phyloP scores from a whole-genome alignment of 2,329 filamentous ascomycete genomes.

The Fusarium falciforme region DNA sequence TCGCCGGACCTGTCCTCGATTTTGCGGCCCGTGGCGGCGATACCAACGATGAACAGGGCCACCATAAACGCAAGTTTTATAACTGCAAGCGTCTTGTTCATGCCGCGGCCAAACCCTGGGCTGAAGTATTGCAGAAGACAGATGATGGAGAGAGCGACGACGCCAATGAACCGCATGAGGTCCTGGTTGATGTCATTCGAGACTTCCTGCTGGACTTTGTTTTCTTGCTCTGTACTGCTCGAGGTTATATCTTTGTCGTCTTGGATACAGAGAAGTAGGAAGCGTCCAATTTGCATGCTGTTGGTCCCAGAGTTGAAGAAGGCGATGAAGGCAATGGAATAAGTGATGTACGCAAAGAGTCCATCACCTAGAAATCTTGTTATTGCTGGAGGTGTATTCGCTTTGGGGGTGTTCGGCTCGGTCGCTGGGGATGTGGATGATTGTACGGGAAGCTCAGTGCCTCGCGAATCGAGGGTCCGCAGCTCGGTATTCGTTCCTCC shows the following conservation, averaged over 20 bases:
- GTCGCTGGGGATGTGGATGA: background rate
- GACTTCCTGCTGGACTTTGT: no score
- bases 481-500: background rate
- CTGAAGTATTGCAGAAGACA: constrained; percentile 10
- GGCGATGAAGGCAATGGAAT: background rate
- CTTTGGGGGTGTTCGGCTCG: background rate
- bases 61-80: background rate
- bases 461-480: background rate
- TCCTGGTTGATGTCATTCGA: background rate
- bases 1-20: background rate
- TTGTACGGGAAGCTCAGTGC: no score
- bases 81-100: constrained; percentile 1
- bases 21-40: background rate
- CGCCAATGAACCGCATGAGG: background rate
- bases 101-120: background rate
- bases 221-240: background rate
- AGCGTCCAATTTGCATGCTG: constrained; percentile 3
- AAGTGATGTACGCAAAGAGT: background rate
- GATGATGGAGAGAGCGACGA: background rate
- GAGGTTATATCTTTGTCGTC: background rate
- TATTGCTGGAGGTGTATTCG: background rate
- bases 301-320: constrained; percentile 14
- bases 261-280: background rate
- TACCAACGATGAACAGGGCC: background rate
- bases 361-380: background rate